Evolutionary conservation across 225 moss, liverwort and hornwort genomes (phyloP), one percentile per base, ranked within the genome.

Genomic region (Bryum argenteum): DNA sequence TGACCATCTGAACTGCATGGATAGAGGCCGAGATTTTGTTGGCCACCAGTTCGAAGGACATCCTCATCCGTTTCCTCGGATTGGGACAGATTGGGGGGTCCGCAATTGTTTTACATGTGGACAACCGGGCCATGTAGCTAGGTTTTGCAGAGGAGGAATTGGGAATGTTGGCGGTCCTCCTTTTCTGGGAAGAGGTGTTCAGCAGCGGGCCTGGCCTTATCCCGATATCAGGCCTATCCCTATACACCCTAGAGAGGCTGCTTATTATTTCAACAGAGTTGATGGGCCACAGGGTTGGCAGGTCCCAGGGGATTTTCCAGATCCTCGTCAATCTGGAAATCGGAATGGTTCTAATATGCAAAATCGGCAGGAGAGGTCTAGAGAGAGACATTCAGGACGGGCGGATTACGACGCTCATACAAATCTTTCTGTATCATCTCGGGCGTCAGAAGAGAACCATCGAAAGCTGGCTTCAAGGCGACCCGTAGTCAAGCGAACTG

Each of bases 21-120:
- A 88, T 84, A 88, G 88, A 88, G 66, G 53, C 79, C 81, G 88
- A 84, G 88, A 77, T 80, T 88, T 82, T 75, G 75, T 74, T 84
- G 88, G 82, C 79, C 88, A 77, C 82, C 88, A 88, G 75, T 84
- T 84, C 78, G 88, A 88, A 77, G 84, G 82, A 63, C 88, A 77
- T 71, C 79, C 81, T 79, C 84, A 82, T 71, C 68, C 80, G 69
- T 79, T 75, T 74, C 80, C 68, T 62, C 84, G 81, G 75, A 79
- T 79, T 72, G 88, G 81, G 75, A 77, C 81, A 70, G 88, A 84
- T 65, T 84, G 77, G 64, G 75, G 48, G 40, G 79, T 78, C 75
- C 88, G 88, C 63, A 84, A 84, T 69, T 88, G 88, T 67, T 88
- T 88, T 40, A 77, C 52, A 57, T 88, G 88, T 88, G 88, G 88